Evolutionary conservation across 2,329 filamentous ascomycete genomes (phyloP), one percentile per base, ranked within the genome.

Genomic region (Zarea fungicola): DNA sequence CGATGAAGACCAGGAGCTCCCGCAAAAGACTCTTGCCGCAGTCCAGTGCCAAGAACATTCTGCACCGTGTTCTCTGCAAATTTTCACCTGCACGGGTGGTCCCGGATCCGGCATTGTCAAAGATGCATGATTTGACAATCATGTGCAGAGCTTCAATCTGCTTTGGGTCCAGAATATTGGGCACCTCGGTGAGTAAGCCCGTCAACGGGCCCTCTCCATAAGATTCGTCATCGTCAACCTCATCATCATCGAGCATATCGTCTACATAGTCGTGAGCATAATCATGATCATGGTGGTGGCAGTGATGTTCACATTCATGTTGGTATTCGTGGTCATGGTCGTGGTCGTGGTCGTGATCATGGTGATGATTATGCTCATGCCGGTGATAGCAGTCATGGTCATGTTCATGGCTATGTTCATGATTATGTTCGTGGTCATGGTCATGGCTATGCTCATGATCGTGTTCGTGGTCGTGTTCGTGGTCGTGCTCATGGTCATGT

Each of bases 91-190:
- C 77, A 9, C 73, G 67, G 37, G 84, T 86, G 7, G 81, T 70
- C 0, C 83, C 81, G 55, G 86, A 85, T 52, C 87, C 87, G 51
- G 81, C 76, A n/a, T 82, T 83, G 59, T 95, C 88, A 19, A 96
- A 82, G 46, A 97, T 95, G 54, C 91, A 95, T 13, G 89, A 91
- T 72, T 96, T 96, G 59, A 97, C 85, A 52, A 96, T 95, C 91
- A 96, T 96, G 48, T 95, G 92, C 46, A 97, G 72, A 6, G 93
- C 91, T 66, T 97, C 92, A 47, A 96, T 96, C 67, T 97, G 92
- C 49, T 90, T 91, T 0, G 92, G 92, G 36, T 95, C 91, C 25
- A 97, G 75, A 31, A 96, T 95, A 56, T 97, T 87, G 25, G 92
- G 92, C 11, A 97, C 89, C 64, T 97, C 92, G 0, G 92, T 96